Base-by-base conservation (phyloP, 2,329 filamentous ascomycete genomes). In the Cryphonectria naterciae region DNA sequence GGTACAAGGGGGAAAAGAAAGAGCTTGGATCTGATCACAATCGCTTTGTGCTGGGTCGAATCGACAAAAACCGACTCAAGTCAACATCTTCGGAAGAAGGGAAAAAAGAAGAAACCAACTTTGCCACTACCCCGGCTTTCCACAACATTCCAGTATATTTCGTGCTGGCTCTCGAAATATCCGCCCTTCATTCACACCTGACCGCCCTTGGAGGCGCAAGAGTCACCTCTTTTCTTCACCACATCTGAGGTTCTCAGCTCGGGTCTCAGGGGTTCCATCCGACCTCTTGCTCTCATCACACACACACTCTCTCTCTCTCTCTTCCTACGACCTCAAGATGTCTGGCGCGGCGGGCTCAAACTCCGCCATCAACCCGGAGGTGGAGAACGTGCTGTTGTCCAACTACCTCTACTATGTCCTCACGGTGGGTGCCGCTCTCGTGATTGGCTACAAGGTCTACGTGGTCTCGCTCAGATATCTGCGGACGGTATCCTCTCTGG, bases 401-500 rank as follows among this genome's bases (percentile, higher is more conserved):
- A 82, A 87, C 70, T 91, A 91, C 77, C 84, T 91, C 60, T 83
- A 91, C 74, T 82, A 90, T 74, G 84, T 91, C 39, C 89, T 92
- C 79, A 88, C 88, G 68, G 86, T 86, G 66, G 84, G 94, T 67
- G 86, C 91, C 17, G 85, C 80, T 49, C 85, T 86, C 65, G 84
- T 95, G 75, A 85, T 93, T 74, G 75, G 90, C 73, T 95, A 93
- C 88, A 89, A 91, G 73, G 79, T 91, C 73, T 81, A 84, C 68
- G 85, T 89, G 66, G 85, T 87, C 68, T 81, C 92, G 70, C 83
- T 88, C 70, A 88, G 87, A 75, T 91, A 96, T 77, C 83, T 95
- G 52, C 89, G 94, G 74, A 91, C 88, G 37, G 85, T 97, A 61
- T 87, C 92, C 58, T 93, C 91, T 77, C 86, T 97, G 74, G 91